Evolutionary conservation across 106 monocot genomes (phyloP).

Genomic region (Iris macrosiphon): DNA sequence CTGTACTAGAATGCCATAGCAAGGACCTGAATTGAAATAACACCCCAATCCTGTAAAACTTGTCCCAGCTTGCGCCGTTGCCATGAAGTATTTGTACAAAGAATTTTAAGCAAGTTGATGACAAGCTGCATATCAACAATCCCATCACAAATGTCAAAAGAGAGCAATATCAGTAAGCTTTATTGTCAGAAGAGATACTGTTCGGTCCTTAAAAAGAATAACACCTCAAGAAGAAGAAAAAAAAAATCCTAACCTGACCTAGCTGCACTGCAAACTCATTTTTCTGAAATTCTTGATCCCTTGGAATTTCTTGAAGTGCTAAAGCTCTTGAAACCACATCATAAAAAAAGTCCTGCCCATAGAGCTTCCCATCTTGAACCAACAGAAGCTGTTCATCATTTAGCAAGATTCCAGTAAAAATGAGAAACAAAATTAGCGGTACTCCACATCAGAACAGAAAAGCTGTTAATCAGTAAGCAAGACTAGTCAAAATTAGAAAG

Average conservation of each 20-base stretch:
- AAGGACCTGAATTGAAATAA: slow-evolving; percentile 67
- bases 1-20: not conserved
- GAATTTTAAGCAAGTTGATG: slow-evolving; percentile 84
- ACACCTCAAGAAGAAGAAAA: not conserved
- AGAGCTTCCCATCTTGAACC: slow-evolving; percentile 87
- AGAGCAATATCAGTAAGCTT: not conserved
- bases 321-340: slow-evolving; percentile 77
- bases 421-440: slow-evolving; percentile 2
- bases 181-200: not conserved
- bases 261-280: slow-evolving; percentile 85
- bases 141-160: not conserved
- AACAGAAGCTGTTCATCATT: slow-evolving; percentile 58
- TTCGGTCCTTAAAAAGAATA: slow-evolving; percentile 3
- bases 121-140: slow-evolving; percentile 44
- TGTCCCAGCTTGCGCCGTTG: slow-evolving; percentile 95
- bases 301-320: slow-evolving; percentile 37
- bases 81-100: slow-evolving; percentile 95
- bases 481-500: too few relatives aligned
- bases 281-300: slow-evolving; percentile 59
- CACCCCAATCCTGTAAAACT: slow-evolving; percentile 91
- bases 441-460: too few relatives aligned
- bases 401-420: slow-evolving; percentile 12
- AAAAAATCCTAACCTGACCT: slow-evolving; percentile 44
- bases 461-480: too few relatives aligned
- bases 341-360: slow-evolving; percentile 51